Evolutionary conservation across 768 basidiomycete species (phyloP).

Genomic region (Russula compacta): DNA sequence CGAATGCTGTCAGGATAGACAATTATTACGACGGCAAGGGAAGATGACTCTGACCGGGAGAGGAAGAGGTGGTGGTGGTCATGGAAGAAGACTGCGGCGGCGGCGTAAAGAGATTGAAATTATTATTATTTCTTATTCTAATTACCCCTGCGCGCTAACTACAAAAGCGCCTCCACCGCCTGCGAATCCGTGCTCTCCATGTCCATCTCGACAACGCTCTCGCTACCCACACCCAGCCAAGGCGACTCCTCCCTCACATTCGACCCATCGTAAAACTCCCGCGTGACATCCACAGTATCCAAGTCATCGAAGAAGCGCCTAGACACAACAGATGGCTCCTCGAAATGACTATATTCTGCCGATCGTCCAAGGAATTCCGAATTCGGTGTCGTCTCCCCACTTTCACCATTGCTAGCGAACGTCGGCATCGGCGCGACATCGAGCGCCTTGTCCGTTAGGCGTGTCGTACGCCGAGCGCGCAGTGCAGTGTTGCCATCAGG

Average conservation of each 20-base stretch:
- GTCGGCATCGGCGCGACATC: neutral
- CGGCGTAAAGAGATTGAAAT: neutral
- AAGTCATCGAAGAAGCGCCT: neutral
- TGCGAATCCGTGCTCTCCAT: neutral
- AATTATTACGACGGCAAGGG: too few species aligned
- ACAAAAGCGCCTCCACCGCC: constrained; percentile 6
- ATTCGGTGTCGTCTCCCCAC: neutral
- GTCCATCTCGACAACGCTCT: neutral
- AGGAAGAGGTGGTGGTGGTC: neutral
- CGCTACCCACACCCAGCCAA: neutral
- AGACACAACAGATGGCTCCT: neutral
- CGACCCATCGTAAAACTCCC: neutral
- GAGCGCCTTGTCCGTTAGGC: constrained; percentile 4
- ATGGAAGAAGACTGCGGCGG: neutral
- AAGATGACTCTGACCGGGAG: neutral
- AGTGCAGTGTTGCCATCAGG: neutral
- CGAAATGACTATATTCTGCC: constrained; percentile 6
- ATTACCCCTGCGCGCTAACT: neutral
- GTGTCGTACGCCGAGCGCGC: neutral
- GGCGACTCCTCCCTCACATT: neutral
- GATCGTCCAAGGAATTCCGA: neutral
- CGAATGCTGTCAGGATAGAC: neutral
- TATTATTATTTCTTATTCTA: neutral
- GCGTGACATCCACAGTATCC: neutral
- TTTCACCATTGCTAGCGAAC: neutral